A percentile compares a stretch with the other conserved stretches of the same genome.
Conservation (phyloP, 192 early-diverging fungal genomes). For the Podila verticillata region DNA sequence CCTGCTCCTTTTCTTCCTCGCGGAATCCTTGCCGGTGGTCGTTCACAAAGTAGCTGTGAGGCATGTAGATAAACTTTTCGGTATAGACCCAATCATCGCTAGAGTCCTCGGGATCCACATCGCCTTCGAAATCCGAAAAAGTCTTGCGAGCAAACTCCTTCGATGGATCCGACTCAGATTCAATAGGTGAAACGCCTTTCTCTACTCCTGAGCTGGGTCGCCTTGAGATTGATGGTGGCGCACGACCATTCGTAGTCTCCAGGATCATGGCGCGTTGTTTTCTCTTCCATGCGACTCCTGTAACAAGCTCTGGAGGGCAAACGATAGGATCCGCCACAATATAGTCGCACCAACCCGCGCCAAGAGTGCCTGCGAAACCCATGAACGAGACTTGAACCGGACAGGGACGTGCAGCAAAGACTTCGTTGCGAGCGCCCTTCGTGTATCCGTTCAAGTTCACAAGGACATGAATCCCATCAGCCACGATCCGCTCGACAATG, state of each 20-base stretch:
- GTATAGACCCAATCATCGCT: constrained; percentile 80
- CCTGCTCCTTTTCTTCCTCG: constrained; percentile 72
- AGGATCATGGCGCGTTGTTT: constrained; percentile 57
- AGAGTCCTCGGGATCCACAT: constrained; percentile 65
- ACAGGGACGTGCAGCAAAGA: constrained; percentile 91
- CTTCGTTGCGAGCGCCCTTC: constrained; percentile 93
- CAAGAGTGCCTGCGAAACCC: constrained; percentile 95
- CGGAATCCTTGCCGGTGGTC: constrained; percentile 94
- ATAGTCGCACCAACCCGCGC: constrained; percentile 86
- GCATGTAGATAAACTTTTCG: constrained; percentile 92
- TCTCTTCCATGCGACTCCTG: constrained; percentile 62
- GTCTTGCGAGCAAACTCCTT: constrained; percentile 1
- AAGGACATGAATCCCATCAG: constrained; percentile 88
- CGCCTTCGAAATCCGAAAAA: constrained; percentile 61
- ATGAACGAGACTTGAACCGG: constrained; percentile 92
- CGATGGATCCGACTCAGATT: neutral
- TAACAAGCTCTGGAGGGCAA: constrained; percentile 75
- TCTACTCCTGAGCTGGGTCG: constrained; percentile 8
- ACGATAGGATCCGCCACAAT: constrained; percentile 82
- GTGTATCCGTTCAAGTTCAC: constrained; percentile 97
- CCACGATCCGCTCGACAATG: constrained; percentile 77
- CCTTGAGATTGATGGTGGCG: neutral
- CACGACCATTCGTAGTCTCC: constrained; percentile 10
- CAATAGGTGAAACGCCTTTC: constrained; percentile 31
- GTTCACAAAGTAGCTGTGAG: constrained; percentile 93